Evolutionary conservation across 2,329 filamentous ascomycete genomes (phyloP).

Genomic region (Emergomyces orientalis): DNA sequence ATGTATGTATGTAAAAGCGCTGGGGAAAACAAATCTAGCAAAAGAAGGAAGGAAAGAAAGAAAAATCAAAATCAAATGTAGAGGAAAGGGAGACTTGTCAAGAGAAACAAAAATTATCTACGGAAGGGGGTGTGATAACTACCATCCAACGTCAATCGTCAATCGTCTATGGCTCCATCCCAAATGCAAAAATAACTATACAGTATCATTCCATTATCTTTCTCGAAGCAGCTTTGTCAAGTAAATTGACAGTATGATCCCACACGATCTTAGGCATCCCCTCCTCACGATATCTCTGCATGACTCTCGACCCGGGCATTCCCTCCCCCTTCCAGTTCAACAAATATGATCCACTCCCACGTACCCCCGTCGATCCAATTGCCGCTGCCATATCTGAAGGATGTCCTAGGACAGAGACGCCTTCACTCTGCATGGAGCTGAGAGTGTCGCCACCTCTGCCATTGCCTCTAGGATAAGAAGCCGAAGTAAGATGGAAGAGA

Average conservation of each 20-base stretch:
- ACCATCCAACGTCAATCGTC: background rate
- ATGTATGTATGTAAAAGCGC: too few relatives aligned
- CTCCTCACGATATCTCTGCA: conserved; percentile 13
- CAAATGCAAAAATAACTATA: background rate
- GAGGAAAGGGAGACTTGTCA: background rate
- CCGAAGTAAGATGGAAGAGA: conserved; percentile 17
- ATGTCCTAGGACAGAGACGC: background rate
- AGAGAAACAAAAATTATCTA: background rate
- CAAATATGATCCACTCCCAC: conserved; percentile 18
- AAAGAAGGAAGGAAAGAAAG: too few relatives aligned
- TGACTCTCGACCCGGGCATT: conserved; percentile 10
- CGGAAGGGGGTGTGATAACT: background rate
- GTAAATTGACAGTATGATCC: conserved; percentile 18
- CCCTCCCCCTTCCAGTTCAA: conserved; percentile 16
- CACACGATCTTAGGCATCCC: conserved; percentile 18
- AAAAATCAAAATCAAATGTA: background rate
- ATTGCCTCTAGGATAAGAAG: conserved; percentile 12
- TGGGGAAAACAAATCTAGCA: too few relatives aligned
- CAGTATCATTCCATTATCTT: background rate
- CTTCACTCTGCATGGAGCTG: background rate
- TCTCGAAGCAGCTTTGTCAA: conserved; percentile 11
- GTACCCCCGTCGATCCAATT: conserved; percentile 15
- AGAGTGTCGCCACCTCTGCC: background rate
- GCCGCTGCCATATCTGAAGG: conserved; percentile 2
- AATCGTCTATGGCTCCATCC: background rate